Base-by-base conservation (phyloP, 2,329 filamentous ascomycete genomes). In the Nothopassalora personata region DNA sequence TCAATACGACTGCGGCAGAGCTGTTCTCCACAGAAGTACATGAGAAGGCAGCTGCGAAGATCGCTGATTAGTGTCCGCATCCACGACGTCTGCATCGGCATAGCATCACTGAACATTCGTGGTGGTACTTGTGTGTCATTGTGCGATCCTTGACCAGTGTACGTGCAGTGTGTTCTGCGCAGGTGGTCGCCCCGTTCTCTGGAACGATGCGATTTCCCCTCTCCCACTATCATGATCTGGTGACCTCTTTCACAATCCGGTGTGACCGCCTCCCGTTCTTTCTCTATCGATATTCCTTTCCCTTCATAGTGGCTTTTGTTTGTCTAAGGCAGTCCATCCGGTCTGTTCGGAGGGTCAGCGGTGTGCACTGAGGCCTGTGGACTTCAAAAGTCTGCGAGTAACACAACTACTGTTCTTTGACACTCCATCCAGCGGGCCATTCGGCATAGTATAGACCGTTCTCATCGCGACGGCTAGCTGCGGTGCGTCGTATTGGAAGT, bases 1-100 rank as follows among this genome's bases (percentile, higher is more conserved):
- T 69, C 52, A 64, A 61, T 46, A 53, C 19, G 8, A 66, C 67
- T 5, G 53, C 57, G 4, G 65, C 63, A 15, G 60, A 66, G 53
- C 56, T 61, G 3, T 68, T 68, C 23, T 54, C 58, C 34, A 53
- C 53, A 31, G 27, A 34, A 5, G 53, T 47, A 8, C 28, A 15
- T 46, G 52, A 45, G 34, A 36, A 46, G 36, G 27, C 11, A 27
- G 36, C 15, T 18, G 6, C 19, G 0, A 54, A 54, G 52, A 19
- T 6, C 13, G 39, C 39, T n/a, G n/a, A 43, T 15, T n/a, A 43
- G 39, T 23, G 23, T n/a, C 13, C n/a, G 31, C 11, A 11, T 8
- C 11, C 31, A 11, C 31, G 11, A 11, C 11, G 11, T 34, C 39
- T n/a, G 39, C 39, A n/a, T n/a, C 5, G 13, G 39, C 39, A 43